Evolutionary conservation across 108 stramenopile species (phyloP).

Genomic region (Conticribra guillardii): DNA sequence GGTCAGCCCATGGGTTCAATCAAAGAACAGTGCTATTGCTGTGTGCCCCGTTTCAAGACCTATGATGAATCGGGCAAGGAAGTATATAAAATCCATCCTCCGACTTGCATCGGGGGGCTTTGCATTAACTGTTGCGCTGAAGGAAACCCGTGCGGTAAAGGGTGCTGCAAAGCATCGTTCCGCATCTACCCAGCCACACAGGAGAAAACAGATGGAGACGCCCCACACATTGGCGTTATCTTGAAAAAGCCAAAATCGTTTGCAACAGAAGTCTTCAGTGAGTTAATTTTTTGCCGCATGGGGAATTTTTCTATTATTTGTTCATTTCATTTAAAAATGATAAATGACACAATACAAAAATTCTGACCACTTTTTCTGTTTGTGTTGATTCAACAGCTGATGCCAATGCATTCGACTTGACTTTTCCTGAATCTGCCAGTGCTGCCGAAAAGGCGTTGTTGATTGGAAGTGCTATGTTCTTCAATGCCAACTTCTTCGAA

Average conservation of each 20-base stretch:
- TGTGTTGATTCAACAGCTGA: too few relatives aligned
- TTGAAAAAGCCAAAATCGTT: slow-evolving; percentile 59
- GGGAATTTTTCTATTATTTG: too few relatives aligned
- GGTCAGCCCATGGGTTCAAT: slow-evolving; percentile 58
- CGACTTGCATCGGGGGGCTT: slow-evolving; percentile 68
- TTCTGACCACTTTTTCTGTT: too few relatives aligned
- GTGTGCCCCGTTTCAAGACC: slow-evolving; percentile 62
- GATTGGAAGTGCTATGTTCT: slow-evolving; percentile 62
- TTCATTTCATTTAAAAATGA: too few relatives aligned
- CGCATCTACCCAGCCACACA: slow-evolving; percentile 59
- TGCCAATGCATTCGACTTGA: slow-evolving; percentile 64
- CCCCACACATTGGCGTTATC: slow-evolving; percentile 57
- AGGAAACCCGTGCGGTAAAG: slow-evolving; percentile 73
- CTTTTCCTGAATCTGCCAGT: slow-evolving; percentile 64
- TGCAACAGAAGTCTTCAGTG: slow-evolving; percentile 63
- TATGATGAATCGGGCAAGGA: slow-evolving; percentile 46
- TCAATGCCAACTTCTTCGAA: slow-evolving; percentile 80
- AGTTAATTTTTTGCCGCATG: too few relatives aligned
- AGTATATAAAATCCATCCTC: slow-evolving; percentile 67
- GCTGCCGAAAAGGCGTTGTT: slow-evolving; percentile 66
- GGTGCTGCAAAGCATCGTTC: slow-evolving; percentile 78
- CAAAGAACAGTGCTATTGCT: slow-evolving; percentile 65
- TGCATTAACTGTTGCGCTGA: slow-evolving; percentile 75
- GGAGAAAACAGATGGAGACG: slow-evolving; percentile 57
- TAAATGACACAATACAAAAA: too few relatives aligned